Conservation (phyloP, 495 filamentous ascomycete genomes). For the Hyphodiscus hymeniophilus region DNA sequence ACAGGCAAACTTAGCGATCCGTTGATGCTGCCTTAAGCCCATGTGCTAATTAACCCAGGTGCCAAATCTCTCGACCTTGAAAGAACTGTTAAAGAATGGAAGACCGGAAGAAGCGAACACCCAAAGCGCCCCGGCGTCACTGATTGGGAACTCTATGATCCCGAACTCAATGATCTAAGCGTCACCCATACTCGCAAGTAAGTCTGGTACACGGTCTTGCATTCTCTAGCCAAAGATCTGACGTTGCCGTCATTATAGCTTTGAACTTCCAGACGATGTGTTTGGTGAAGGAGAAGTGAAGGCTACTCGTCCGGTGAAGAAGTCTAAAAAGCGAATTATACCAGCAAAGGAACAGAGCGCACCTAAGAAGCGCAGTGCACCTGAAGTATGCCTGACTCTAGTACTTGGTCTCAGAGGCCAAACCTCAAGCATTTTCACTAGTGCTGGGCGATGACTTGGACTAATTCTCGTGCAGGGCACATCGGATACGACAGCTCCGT, state of each 20-base stretch:
- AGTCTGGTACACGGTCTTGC: constrained; percentile 21
- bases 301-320: constrained; percentile 53
- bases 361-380: constrained; percentile 23
- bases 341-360: too few species aligned
- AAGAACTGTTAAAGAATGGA: too few species aligned
- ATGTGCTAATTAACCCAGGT: constrained; percentile 28
- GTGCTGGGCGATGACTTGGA: neutral
- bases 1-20: neutral
- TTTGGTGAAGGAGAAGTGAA: constrained; percentile 74
- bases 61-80: constrained; percentile 58
- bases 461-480: constrained; percentile 24
- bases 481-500: constrained; percentile 24
- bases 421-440: neutral
- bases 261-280: constrained; percentile 80
- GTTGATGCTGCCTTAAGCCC: constrained; percentile 4
- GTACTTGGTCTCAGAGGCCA: neutral
- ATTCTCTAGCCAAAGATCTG: neutral
- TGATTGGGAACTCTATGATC: constrained; percentile 57
- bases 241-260: constrained; percentile 39
- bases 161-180: constrained; percentile 53
- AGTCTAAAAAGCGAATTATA: constrained; percentile 17
- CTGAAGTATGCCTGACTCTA: constrained; percentile 21
- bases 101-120: too few species aligned
- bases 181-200: constrained; percentile 74
- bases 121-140: too few species aligned